These are phyloP conservation scores for Ceratocystis harringtonii DNA, from an alignment of 2,329 filamentous ascomycete species.

Conservation along the genomic window DNA sequence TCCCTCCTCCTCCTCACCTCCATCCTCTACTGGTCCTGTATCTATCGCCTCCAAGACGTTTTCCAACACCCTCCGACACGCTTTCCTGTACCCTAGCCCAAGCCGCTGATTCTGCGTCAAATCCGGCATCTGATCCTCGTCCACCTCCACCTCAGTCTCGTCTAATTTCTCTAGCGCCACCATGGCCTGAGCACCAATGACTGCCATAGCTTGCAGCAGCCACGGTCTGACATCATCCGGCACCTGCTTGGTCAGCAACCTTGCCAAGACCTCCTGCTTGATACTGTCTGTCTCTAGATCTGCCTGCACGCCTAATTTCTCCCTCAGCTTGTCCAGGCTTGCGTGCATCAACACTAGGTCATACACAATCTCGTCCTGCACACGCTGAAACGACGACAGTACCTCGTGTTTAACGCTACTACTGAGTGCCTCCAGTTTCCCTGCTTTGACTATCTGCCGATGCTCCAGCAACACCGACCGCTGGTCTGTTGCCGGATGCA, in stretches of 20 bases:
- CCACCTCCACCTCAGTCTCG: slow-evolving; percentile 31
- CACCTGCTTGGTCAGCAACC: slow-evolving; percentile 18
- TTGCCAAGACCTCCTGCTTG: slow-evolving; percentile 18
- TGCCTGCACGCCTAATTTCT: neutral
- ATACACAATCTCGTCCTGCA: slow-evolving; percentile 39
- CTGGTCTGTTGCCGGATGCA: slow-evolving; percentile 32
- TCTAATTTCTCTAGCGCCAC: slow-evolving; percentile 32
- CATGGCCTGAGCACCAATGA: slow-evolving; percentile 32
- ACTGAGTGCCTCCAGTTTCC: slow-evolving; percentile 23
- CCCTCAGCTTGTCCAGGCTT: slow-evolving; percentile 8
- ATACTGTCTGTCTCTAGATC: neutral
- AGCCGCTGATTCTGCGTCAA: slow-evolving; percentile 33
- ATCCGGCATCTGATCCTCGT: slow-evolving; percentile 26
- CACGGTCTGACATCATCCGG: slow-evolving; percentile 21
- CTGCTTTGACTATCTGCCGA: neutral
- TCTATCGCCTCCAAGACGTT: slow-evolving; percentile 29
- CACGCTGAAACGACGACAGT: slow-evolving; percentile 30
- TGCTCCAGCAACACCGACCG: slow-evolving; percentile 30
- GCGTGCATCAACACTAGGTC: slow-evolving; percentile 32
- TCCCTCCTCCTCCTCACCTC: slow-evolving; percentile 1
- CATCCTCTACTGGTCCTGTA: slow-evolving; percentile 16
- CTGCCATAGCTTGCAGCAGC: slow-evolving; percentile 26
- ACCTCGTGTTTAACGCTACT: slow-evolving; percentile 20
- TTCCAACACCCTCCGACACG: slow-evolving; percentile 35
- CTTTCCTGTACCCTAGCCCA: slow-evolving; percentile 34